Percentiles rank a stretch among this genome's conserved stretches.
These are phyloP conservation scores for Starmerella floris DNA, from an alignment of 805 yeast genomes.

Conservation along the genomic window DNA sequence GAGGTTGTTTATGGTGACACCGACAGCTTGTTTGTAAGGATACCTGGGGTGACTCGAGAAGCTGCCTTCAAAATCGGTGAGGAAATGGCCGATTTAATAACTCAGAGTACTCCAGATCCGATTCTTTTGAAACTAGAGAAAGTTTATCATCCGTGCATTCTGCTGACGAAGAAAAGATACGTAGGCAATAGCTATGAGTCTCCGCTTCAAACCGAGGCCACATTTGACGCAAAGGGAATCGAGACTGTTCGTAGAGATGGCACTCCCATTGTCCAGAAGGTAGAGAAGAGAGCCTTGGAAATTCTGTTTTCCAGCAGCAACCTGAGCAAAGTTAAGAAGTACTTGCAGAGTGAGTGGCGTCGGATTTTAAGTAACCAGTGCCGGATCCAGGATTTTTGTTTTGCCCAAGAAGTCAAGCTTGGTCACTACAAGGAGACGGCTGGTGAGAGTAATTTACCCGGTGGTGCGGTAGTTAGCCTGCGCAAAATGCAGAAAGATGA, in stretches of 20 bases:
- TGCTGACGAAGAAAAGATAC: conserved; percentile 77
- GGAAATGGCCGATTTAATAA: conserved; percentile 51
- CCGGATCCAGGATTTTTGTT: conserved; percentile 70
- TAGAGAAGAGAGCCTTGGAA: conserved; percentile 57
- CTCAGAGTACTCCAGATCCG: conserved; percentile 64
- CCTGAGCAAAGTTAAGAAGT: conserved; percentile 53
- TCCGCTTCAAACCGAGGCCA: conserved; percentile 42
- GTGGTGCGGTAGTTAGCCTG: conserved; percentile 78
- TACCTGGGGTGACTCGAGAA: conserved; percentile 64
- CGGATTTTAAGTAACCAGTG: conserved; percentile 53
- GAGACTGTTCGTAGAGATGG: conserved; percentile 94
- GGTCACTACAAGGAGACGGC: conserved; percentile 67
- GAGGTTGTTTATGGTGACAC: conserved; percentile 95
- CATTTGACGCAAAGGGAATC: conserved; percentile 90
- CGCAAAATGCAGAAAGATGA: conserved; percentile 49
- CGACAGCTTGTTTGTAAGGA: conserved; percentile 78
- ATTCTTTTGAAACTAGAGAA: conserved; percentile 78
- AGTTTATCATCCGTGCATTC: conserved; percentile 74
- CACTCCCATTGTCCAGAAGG: conserved; percentile 76
- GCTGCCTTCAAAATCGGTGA: conserved; percentile 71
- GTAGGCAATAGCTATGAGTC: conserved; percentile 72
- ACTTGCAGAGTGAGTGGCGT: conserved; percentile 50
- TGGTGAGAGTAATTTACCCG: conserved; percentile 45
- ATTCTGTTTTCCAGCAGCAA: conserved; percentile 61
- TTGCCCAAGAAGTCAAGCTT: conserved; percentile 75